Evolutionary conservation across 2,329 filamentous ascomycete species (phyloP), one percentile per base, ranked within the genome.

Genomic region (Mollisiaceae sp.): DNA sequence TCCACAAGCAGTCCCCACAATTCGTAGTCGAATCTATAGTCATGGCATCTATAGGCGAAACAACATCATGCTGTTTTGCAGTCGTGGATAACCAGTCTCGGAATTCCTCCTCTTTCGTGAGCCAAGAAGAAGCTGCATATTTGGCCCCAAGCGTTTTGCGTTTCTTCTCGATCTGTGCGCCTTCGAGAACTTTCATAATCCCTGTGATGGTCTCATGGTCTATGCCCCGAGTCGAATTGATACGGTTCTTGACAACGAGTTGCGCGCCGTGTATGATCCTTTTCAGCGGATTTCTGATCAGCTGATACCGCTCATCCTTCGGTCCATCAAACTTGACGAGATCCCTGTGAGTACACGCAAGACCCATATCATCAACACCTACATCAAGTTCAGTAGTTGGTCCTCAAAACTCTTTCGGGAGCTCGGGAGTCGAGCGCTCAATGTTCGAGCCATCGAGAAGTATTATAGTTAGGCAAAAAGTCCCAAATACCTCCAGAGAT

Each of bases 161-260:
- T 52, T 60, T 60, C 41, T 52, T 47, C 27, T 60, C n/a, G 41
- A 60, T 47, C 39, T 60, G 41, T 8, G 43, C 58, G 12, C 39
- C 58, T 27, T 60, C 43, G 5, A 60, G 58, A 52, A 47, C 43
- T 18, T 60, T 18, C 41, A 52, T 47, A 20, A 60, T 18, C 1
- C n/a, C 41, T 60, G 39, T 35, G 43, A 60, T 47, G 11, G 58
- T 60, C 18, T 47, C 58, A 20, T 60, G 41, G 18, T 60, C 22
- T 14, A 63, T 59, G 36, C 59, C 18, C 15, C 52, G 61, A 8
- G 54, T 47, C 20, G 61, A 45, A 15, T 27, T 63, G 39, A 63
- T 14, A 20, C 61, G 54, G 27, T 58, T 63, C 36, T 39, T 63
- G 35, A 58, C 61, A 15, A 58, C 54, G 22, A 59, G 43, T n/a